Conservation (phyloP, 1,284 basidiomycete species). For the Mycena citricolor region DNA sequence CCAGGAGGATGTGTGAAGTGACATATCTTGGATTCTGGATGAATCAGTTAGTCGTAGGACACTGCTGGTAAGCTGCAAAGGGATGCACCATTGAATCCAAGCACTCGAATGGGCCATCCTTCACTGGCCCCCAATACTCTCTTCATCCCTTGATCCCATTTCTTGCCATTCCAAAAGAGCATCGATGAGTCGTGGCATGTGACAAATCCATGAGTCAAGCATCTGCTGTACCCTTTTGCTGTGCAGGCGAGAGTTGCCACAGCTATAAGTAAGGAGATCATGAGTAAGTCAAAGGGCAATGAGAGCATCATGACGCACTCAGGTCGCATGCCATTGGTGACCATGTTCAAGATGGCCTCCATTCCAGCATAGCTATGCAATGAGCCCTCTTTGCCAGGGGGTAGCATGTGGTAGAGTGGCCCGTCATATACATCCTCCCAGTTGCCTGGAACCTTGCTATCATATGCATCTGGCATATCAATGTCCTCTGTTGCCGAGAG, state of each 20-base stretch:
- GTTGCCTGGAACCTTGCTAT: not conserved
- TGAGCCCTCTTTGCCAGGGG: constrained; percentile 9
- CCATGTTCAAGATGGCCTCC: constrained; percentile 8
- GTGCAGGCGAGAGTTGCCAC: constrained; percentile 4
- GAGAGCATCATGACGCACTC: constrained; percentile 2
- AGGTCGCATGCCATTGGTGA: constrained; percentile 2
- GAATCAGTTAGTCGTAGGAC: not conserved
- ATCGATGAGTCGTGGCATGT: constrained; percentile 2
- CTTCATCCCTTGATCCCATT: not conserved
- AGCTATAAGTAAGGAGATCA: not conserved
- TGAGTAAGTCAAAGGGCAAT: not conserved
- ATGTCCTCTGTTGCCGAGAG: too few relatives aligned
- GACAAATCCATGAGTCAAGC: constrained; percentile 2
- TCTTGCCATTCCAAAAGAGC: constrained; percentile 6
- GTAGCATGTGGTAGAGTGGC: constrained; percentile 3
- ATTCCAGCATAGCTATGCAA: constrained; percentile 10
- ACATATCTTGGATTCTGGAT: not conserved
- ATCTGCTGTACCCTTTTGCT: constrained; percentile 1
- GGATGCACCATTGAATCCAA: constrained; percentile 7
- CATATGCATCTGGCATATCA: constrained; percentile 2
- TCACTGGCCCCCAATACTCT: not conserved
- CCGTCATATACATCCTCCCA: too few relatives aligned
- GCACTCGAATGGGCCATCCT: constrained; percentile 3
- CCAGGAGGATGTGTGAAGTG: not conserved
- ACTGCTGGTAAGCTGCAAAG: not conserved